These are phyloP conservation scores for Arxiozyma heterogenica DNA, from an alignment of 1,139 yeast genomes.

Conservation along the genomic window DNA sequence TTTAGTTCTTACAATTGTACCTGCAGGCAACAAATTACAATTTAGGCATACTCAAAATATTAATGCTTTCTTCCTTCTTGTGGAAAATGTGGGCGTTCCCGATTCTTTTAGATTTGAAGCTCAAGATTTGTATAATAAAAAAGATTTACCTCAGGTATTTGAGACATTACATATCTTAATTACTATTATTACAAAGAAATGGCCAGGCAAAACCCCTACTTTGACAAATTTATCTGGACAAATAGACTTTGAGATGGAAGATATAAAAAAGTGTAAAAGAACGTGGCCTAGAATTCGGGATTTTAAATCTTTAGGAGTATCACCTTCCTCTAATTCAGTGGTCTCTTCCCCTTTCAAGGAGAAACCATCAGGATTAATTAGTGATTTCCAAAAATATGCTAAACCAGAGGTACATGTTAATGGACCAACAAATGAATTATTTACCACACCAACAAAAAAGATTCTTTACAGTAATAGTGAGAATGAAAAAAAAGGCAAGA, in stretches of 20 bases:
- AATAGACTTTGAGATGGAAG: slow-evolving; percentile 55
- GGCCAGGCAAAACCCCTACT: slow-evolving; percentile 42
- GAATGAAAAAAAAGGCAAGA: neutral
- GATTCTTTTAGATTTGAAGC: slow-evolving; percentile 81
- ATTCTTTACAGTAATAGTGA: neutral
- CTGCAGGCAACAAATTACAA: slow-evolving; percentile 51
- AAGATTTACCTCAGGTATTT: slow-evolving; percentile 87
- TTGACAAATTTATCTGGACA: slow-evolving; percentile 58
- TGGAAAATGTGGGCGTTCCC: slow-evolving; percentile 68
- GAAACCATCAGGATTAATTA: slow-evolving; percentile 15
- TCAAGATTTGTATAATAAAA: slow-evolving; percentile 87
- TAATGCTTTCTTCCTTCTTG: slow-evolving; percentile 67
- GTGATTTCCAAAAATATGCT: slow-evolving; percentile 16
- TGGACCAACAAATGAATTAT: neutral
- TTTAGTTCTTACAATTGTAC: slow-evolving; percentile 46
- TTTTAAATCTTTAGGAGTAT: slow-evolving; percentile 36
- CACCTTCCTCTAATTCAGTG: neutral
- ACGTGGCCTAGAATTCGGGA: slow-evolving; percentile 48
- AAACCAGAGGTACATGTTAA: neutral
- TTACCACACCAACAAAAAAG: slow-evolving; percentile 6
- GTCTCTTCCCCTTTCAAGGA: neutral
- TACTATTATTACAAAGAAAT: slow-evolving; percentile 45
- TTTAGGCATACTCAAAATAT: slow-evolving; percentile 92
- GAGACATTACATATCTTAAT: slow-evolving; percentile 88
- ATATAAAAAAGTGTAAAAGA: slow-evolving; percentile 58